Percentiles rank a stretch among this genome's conserved stretches.
Conservation (phyloP, 768 basidiomycete species). For the Crepidotus variabilis region DNA sequence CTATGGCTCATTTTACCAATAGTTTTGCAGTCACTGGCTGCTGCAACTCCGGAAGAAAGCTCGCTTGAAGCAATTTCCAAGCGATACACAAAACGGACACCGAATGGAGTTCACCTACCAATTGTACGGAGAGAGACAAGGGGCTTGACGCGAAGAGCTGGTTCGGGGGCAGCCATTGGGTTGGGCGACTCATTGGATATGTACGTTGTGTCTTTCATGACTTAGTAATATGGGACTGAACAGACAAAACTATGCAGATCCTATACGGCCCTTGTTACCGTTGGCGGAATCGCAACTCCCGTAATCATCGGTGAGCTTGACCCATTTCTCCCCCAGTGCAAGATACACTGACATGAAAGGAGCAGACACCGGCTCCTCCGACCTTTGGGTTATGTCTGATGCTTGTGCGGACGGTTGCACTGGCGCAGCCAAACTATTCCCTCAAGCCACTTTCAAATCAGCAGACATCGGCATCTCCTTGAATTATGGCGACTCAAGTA, state of each 20-base stretch:
- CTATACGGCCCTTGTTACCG: slow-evolving; percentile 57
- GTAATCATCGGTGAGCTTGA: slow-evolving; percentile 53
- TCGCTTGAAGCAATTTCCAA: slow-evolving; percentile 20
- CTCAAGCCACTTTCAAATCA: slow-evolving; percentile 44
- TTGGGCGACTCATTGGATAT: slow-evolving; percentile 61
- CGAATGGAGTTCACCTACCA: slow-evolving; percentile 33
- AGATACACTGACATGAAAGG: background rate
- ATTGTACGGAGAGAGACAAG: slow-evolving; percentile 23
- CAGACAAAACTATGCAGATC: slow-evolving; percentile 37
- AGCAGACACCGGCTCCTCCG: slow-evolving; percentile 74
- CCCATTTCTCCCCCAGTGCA: background rate
- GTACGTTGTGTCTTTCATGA: slow-evolving; percentile 32
- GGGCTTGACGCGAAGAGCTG: slow-evolving; percentile 25
- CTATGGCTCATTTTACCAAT: background rate
- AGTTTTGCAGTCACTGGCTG: too few species aligned
- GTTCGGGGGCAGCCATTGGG: slow-evolving; percentile 43
- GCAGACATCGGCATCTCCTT: slow-evolving; percentile 44
- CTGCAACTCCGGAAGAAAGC: background rate
- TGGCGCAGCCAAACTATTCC: slow-evolving; percentile 42
- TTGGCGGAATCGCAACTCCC: slow-evolving; percentile 50
- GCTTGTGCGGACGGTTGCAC: slow-evolving; percentile 44
- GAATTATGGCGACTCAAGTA: slow-evolving; percentile 67
- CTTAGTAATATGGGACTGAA: background rate
- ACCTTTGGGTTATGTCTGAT: slow-evolving; percentile 69
- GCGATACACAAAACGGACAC: slow-evolving; percentile 24